Base-by-base conservation (phyloP, 805 yeast species). In the Sugiyamaella qingdaonensis region DNA sequence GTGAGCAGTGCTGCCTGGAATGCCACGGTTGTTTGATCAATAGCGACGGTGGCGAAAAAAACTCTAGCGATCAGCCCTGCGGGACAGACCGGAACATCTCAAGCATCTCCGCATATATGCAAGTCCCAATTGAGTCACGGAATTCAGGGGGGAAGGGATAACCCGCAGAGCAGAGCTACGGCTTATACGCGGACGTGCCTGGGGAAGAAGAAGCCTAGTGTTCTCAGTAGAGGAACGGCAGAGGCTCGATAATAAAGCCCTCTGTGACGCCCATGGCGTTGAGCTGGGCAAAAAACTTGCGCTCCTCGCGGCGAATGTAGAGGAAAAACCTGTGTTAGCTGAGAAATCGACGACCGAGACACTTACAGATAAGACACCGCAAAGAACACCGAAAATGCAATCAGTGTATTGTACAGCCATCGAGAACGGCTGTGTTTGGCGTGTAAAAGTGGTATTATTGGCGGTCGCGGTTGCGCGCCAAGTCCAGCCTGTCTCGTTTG, bases 231-330 rank as follows among this genome's bases (percentile, higher is more conserved):
- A 48, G 21, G 5, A 27, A 19, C n/a, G 51, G 51, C 34, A 48
- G 36, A 8, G 51, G 51, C 18, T 48, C 51, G 24, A 48, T 21
- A 14, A 27, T 41, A 29, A 37, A 37, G 24, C 51, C 51, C 35
- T 48, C 51, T n/a, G 31, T 24, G 27, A 37, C 11, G 4, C 51
- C 51, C 2, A 39, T 16, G 19, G 24, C 21, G 24, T 39, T 27
- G 35, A 48, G 27, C 10, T 14, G 37, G 3, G 34, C 35, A n/a
- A 48, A 34, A 13, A 48, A 18, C n/a, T 31, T 21, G 10, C 46
- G 45, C 19, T 48, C 51, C 34, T 48, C 35, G 4, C 16, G 45
- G 10, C 44, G 33, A 27, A 48, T 36, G 21, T 48, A 48, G n/a
- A 29, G 21, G 8, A 48, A n/a, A 2, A 36, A 14, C 36, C 43